Evolutionary conservation across 2,329 filamentous ascomycete species (phyloP).

Genomic region (Aquanectria penicillioides): DNA sequence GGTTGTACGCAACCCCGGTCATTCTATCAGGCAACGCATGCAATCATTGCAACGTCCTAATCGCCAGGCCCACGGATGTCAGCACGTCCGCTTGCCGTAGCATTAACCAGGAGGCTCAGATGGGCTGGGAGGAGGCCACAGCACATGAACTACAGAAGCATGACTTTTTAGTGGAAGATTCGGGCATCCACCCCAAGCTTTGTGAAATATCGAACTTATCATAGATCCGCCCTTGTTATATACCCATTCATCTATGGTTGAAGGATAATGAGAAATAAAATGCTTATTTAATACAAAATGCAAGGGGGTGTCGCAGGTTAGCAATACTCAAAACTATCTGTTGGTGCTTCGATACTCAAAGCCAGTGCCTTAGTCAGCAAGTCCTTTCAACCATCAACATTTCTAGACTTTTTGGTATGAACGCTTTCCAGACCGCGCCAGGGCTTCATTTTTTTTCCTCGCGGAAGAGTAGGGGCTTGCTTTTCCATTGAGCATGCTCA

Average conservation of each 20-base stretch:
- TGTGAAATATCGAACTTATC: background rate
- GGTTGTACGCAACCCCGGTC: too few relatives aligned
- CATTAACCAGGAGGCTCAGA: background rate
- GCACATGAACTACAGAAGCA: background rate
- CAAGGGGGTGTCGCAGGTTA: background rate
- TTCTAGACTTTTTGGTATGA: slow-evolving; percentile 2
- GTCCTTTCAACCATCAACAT: background rate
- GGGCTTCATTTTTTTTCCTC: background rate
- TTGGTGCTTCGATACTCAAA: background rate
- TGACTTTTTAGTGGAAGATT: too few relatives aligned
- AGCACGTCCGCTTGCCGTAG: background rate
- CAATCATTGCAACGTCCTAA: background rate
- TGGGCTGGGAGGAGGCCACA: background rate
- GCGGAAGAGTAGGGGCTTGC: background rate
- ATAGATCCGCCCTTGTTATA: background rate
- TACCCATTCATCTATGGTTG: slow-evolving; percentile 9
- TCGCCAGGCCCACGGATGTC: too few relatives aligned
- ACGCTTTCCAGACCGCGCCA: background rate
- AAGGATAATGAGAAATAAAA: slow-evolving; percentile 14
- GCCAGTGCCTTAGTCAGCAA: slow-evolving; percentile 16
- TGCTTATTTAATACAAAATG: background rate
- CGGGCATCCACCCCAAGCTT: background rate
- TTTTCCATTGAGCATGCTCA: background rate
- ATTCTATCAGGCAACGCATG: background rate
- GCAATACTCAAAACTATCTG: background rate